Evolutionary conservation across 768 basidiomycete species (phyloP), one percentile per base, ranked within the genome.

Genomic region (Grammothele lineata): DNA sequence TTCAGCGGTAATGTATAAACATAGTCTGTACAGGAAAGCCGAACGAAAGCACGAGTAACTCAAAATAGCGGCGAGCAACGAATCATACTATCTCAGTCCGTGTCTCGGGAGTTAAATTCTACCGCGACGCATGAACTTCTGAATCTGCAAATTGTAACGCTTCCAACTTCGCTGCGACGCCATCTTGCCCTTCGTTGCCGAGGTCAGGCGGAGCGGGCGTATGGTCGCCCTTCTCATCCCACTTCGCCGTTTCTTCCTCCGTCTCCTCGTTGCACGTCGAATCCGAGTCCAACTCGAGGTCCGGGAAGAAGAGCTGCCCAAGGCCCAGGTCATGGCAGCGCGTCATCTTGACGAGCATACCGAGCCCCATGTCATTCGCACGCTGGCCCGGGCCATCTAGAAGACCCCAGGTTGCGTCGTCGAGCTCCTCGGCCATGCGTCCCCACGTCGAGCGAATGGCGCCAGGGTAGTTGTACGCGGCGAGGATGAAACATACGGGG

Each of bases 311-410:
- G 12, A 89, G 59, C 62, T 88, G 84, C 18, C 73, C 83, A 11
- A 90, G 70, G 0, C 85, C 87, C 48, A 89, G 66, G 64, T 90
- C 87, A 48, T 80, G 73, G 32, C 88, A 66, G 37, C 87, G 72
- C 18, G 85, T 83, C 87, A 90, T 88, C 59, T 77, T 80, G 37
- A 89, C 74, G 8, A 89, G 63, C 75, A 87, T 73, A 18, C 81
- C 71, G 23, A 90, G 67, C 2, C 69, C 70, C 5, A 66, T 60
- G 39, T 72, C 69, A 3, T 68, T 63, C 19, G 53, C 47, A 8
- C 0, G 66, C 66, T 4, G 67, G 62, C 4, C 63, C 47, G 33
- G 51, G 51, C 6, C 62, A 49, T 85, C 82, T 9, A 90, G 69
- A 24, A 78, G 58, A 9, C 66, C 71, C 86, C 87, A 88, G 0